Base-by-base conservation (phyloP, 768 basidiomycete species). In the Leccinum disarticulatum region DNA sequence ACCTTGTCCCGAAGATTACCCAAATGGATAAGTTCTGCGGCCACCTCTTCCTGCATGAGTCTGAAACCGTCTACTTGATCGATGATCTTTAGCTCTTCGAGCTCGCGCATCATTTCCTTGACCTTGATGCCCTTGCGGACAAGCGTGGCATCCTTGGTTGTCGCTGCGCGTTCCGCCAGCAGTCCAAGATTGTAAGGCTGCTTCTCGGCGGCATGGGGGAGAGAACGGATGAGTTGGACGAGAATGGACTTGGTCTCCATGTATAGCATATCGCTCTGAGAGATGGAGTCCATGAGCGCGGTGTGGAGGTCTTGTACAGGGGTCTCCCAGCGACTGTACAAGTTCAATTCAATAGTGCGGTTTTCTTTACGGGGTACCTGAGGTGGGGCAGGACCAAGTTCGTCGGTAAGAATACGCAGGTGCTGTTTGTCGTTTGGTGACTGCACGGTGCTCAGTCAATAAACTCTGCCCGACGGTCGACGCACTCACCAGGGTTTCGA, bases 221-320 rank as follows among this genome's bases (percentile, higher is more conserved):
- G 84, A 33, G 95, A 98, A 65, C 97, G 95, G 58, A 99, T 87
- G 55, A 98, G 85, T 73, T 98, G 95, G 33, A 98, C 97, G 66
- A 99, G 95, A 70, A 98, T 98, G 7, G 96, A 98, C 79, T 99
- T 99, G 58, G 97, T 92, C 73, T 99, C 97, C 95, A 98, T 98
- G 79, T 98, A 99, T 31, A 98, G 85, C 87, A 99, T 96, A 76
- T 99, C 97, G 71, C 91, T 91, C 49, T 95, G 94, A 25, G 97
- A 98, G 30, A 99, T 90, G 27, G 93, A 92, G 74, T 95, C 95
- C 88, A 98, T 95, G 58, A 99, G 83, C 1, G 96, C 93, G 48
- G 90, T 95, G 64, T 96, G 93, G 50, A 98, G 88, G 71, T 99
- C 97, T 67, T 98, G 97, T 50, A 99, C 93, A 1, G 97, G 96